Conservation (phyloP, 768 basidiomycete genomes). For the Sporobolomyces pararoseus region DNA sequence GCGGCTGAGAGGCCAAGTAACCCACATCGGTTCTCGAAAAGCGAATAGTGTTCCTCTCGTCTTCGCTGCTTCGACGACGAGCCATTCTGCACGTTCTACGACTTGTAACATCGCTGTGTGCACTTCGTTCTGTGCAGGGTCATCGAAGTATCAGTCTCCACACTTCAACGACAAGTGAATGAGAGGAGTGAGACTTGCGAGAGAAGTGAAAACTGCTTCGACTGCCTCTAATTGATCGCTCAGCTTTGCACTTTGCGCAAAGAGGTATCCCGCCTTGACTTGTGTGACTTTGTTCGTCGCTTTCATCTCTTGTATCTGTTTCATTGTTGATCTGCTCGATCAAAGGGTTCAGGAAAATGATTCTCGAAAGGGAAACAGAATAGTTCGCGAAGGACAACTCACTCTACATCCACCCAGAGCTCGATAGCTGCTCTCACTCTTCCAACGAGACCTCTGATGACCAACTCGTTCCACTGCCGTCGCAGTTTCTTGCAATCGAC, state of each 20-base stretch:
- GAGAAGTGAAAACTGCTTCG: slow-evolving; percentile 25
- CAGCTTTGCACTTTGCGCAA: slow-evolving; percentile 33
- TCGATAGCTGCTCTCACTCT: slow-evolving; percentile 31
- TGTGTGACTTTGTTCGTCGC: slow-evolving; percentile 4
- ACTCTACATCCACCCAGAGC: slow-evolving; percentile 40
- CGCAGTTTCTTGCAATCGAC: slow-evolving; percentile 31
- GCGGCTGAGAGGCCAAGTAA: slow-evolving; percentile 38
- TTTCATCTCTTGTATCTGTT: slow-evolving; percentile 22
- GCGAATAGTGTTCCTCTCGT: slow-evolving; percentile 27
- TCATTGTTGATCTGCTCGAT: slow-evolving; percentile 20
- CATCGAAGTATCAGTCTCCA: not conserved
- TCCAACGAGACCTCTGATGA: slow-evolving; percentile 33
- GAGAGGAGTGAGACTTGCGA: slow-evolving; percentile 9
- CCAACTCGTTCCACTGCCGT: slow-evolving; percentile 34
- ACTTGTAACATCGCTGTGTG: slow-evolving; percentile 10
- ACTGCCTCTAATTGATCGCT: slow-evolving; percentile 35
- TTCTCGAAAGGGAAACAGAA: no score
- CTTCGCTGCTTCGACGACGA: slow-evolving; percentile 31
- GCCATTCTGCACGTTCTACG: slow-evolving; percentile 27
- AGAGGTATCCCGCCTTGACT: slow-evolving; percentile 38
- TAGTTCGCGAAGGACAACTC: not conserved
- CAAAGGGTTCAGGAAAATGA: no score
- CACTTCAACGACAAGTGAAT: no score
- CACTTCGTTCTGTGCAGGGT: slow-evolving; percentile 12
- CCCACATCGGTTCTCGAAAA: slow-evolving; percentile 40